phyloP scores from a whole-genome alignment of 192 early-diverging fungal genomes.

The Rhizoclosmatium sp. region DNA sequence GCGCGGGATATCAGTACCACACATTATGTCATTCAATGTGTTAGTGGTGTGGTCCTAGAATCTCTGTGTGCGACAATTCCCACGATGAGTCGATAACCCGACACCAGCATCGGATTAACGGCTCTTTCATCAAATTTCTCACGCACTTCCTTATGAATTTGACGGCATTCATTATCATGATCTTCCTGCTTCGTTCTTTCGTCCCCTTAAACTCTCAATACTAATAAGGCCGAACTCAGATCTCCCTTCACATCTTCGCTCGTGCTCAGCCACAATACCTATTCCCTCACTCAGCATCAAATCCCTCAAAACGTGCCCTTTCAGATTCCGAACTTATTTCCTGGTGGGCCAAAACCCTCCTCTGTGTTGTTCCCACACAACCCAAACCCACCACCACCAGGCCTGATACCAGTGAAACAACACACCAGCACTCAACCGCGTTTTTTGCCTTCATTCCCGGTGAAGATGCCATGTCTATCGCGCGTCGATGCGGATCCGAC shows the following conservation, averaged over 20 bases:
- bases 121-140: too few relatives aligned
- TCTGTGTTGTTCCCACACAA: constrained; percentile 16
- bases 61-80: too few relatives aligned
- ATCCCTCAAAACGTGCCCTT: constrained; percentile 68
- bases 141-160: too few relatives aligned
- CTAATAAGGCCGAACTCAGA: background rate
- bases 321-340: constrained; percentile 69
- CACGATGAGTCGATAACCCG: too few relatives aligned
- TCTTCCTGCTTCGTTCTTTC: background rate
- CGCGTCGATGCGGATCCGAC: background rate
- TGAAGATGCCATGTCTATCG: constrained; percentile 20
- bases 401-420: background rate
- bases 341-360: constrained; percentile 78
- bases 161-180: too few relatives aligned
- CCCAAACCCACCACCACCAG: background rate
- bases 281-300: constrained; percentile 75
- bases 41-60: too few relatives aligned
- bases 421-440: background rate
- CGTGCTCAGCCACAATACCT: constrained; percentile 87
- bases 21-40: too few relatives aligned
- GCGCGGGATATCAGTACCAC: too few relatives aligned
- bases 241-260: constrained; percentile 75
- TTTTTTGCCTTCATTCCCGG: constrained; percentile 67
- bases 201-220: too few relatives aligned
- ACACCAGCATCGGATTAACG: too few relatives aligned